Evolutionary conservation across 2,329 filamentous ascomycete species (phyloP).

Genomic region (Penicillium frequentans): DNA sequence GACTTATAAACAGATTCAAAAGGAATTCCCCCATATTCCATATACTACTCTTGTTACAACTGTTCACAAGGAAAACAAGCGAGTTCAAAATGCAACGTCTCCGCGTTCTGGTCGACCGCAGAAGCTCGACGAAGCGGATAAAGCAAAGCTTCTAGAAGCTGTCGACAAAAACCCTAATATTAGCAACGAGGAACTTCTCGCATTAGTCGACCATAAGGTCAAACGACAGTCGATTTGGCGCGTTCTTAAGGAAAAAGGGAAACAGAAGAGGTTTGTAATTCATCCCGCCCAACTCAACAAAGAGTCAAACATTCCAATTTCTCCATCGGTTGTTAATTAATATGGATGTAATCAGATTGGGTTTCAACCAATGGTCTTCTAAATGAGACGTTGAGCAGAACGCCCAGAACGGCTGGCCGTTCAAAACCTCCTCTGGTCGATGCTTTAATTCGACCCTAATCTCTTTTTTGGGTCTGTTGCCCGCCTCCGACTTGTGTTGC

Average conservation of each 20-base stretch:
- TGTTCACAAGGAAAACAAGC: background rate
- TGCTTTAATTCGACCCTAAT: background rate
- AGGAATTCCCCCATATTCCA: background rate
- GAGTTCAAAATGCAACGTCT: background rate
- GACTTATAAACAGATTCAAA: background rate
- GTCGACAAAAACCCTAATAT: constrained; percentile 7
- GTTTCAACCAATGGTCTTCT: background rate
- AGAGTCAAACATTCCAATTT: background rate
- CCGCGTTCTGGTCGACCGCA: background rate
- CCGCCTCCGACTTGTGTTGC: too few relatives aligned
- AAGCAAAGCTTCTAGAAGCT: background rate
- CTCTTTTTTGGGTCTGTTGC: too few relatives aligned
- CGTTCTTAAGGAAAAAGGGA: constrained; percentile 15
- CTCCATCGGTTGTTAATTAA: background rate
- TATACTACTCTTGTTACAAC: background rate
- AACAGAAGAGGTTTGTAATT: background rate
- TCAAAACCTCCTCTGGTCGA: background rate
- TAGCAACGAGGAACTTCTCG: background rate
- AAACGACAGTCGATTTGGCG: background rate
- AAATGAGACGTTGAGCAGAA: background rate
- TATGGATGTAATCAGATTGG: background rate
- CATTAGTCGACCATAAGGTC: background rate
- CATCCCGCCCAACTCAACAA: background rate
- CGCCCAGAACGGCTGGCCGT: background rate
- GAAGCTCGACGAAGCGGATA: constrained; percentile 8